Conservation (phyloP, 2,329 filamentous ascomycete species). For the Apiospora hydei region DNA sequence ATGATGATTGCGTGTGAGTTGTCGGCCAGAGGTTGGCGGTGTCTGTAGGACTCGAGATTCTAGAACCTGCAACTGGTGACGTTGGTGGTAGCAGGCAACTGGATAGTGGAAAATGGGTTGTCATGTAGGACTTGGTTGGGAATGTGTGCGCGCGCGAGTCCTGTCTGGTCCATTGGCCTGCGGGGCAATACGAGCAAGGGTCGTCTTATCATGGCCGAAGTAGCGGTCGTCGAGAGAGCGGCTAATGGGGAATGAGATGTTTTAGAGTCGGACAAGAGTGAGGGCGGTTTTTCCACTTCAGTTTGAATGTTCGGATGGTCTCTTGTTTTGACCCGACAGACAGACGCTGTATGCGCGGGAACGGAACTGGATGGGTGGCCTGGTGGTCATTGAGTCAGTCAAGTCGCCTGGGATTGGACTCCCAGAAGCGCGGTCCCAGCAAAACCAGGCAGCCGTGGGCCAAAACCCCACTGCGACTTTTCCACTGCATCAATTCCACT, state of each 20-base stretch:
- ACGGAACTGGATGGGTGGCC: background rate
- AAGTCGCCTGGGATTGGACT: background rate
- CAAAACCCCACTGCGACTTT: background rate
- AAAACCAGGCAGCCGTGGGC: conserved; percentile 10
- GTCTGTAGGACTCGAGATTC: background rate
- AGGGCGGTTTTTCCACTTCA: conserved; percentile 3
- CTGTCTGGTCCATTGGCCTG: background rate
- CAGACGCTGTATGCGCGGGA: background rate
- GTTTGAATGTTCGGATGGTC: background rate
- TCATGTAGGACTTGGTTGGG: conserved; percentile 9
- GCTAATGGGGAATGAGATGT: background rate
- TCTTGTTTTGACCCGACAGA: background rate
- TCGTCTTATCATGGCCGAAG: background rate
- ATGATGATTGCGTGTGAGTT: background rate
- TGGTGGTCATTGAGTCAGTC: background rate
- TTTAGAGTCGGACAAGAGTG: background rate
- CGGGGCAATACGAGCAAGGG: background rate
- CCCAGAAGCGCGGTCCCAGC: conserved; percentile 5
- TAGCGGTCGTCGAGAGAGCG: background rate
- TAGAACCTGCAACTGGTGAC: conserved; percentile 1
- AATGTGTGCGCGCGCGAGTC: background rate
- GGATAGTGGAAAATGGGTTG: background rate
- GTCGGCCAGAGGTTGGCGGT: background rate
- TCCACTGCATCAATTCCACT: conserved; percentile 5
- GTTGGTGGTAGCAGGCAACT: conserved; percentile 13